phyloP scores from a whole-genome alignment of 2,329 filamentous ascomycete genomes.

The Claviceps digitariae region DNA sequence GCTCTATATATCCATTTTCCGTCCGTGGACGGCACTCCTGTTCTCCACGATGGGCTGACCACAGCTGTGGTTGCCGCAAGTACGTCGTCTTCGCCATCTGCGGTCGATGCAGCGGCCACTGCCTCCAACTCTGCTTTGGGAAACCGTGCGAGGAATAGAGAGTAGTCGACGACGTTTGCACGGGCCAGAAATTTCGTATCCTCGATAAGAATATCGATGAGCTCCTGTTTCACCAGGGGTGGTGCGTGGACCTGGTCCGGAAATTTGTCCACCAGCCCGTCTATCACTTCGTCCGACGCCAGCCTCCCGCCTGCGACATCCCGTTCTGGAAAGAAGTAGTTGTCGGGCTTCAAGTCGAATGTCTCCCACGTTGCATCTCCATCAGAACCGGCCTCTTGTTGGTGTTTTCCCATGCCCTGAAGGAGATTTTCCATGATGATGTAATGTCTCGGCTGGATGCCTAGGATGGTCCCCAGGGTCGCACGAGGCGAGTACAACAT shows the following conservation, averaged over 20 bases:
- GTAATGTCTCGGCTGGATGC: slow-evolving; percentile 53
- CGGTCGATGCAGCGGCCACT: slow-evolving; percentile 2
- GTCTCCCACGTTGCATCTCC: slow-evolving; percentile 43
- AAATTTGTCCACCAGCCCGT: slow-evolving; percentile 53
- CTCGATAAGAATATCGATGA: slow-evolving; percentile 39
- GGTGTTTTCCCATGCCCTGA: slow-evolving; percentile 36
- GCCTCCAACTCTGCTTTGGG: slow-evolving; percentile 8
- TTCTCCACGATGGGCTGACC: slow-evolving; percentile 36
- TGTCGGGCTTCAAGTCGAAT: slow-evolving; percentile 60
- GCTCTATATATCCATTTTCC: slow-evolving; percentile 54
- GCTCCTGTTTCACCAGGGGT: slow-evolving; percentile 37
- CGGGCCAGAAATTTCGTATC: slow-evolving; percentile 51
- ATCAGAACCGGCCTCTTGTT: slow-evolving; percentile 19
- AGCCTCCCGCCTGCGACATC: slow-evolving; percentile 53
- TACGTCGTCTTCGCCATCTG: not conserved
- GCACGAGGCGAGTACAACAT: slow-evolving; percentile 43
- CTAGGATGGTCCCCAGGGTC: slow-evolving; percentile 46
- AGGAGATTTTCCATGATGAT: slow-evolving; percentile 69
- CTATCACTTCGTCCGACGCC: slow-evolving; percentile 50
- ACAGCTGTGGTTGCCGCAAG: slow-evolving; percentile 1
- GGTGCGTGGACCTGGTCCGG: slow-evolving; percentile 49
- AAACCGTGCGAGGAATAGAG: slow-evolving; percentile 52
- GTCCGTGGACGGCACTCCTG: slow-evolving; percentile 46
- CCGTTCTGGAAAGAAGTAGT: slow-evolving; percentile 64
- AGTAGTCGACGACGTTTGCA: slow-evolving; percentile 61